phyloP scores from a whole-genome alignment of 306 rosid genomes.

The Gleditsia sinensis region DNA sequence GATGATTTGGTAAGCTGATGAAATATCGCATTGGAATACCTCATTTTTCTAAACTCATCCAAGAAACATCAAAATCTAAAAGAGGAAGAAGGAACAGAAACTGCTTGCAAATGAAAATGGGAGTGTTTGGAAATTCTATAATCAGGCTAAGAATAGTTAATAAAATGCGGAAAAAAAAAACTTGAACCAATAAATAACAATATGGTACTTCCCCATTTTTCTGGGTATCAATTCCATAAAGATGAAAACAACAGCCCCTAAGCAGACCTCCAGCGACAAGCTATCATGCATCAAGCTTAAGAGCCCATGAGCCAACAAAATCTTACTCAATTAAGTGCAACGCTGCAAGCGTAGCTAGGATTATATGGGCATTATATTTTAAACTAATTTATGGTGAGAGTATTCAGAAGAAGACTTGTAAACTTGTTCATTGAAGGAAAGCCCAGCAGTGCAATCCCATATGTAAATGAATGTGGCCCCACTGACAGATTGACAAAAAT shows the following conservation, averaged over 20 bases:
- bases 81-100: neutral
- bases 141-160: neutral
- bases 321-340: neutral
- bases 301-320: neutral
- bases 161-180: neutral
- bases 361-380: neutral
- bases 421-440: neutral
- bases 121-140: neutral
- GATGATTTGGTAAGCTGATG: no score
- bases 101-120: neutral
- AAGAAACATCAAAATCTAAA: neutral
- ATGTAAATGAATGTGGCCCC: neutral
- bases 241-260: neutral
- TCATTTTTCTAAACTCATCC: neutral
- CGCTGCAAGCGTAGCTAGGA: neutral
- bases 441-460: constrained; percentile 11
- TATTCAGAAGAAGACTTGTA: constrained; percentile 6
- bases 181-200: neutral
- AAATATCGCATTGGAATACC: no score
- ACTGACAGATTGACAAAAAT: neutral
- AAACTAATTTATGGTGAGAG: neutral
- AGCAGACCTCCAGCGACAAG: neutral
- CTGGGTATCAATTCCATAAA: neutral
- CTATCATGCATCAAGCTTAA: neutral
- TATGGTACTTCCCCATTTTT: neutral